Evolutionary conservation across 345 rosid species (phyloP), one percentile per base, ranked within the genome.

Genomic region (Citrus hindsii): DNA sequence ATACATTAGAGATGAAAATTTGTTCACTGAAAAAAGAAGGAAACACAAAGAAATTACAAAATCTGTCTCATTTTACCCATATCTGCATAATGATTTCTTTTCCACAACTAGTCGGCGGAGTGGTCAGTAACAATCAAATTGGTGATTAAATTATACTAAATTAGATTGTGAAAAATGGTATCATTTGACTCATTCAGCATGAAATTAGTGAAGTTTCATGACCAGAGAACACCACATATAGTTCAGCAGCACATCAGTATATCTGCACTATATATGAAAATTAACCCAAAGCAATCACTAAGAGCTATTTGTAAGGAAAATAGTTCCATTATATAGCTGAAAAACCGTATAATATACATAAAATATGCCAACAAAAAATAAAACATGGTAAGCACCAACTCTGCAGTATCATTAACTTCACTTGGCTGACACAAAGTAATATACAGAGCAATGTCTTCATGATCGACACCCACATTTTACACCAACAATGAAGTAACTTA

Each of bases 401-500:
- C 65, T 63, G 64, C 46, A 66, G 66, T 13, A 37, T 64, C 69
- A 53, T 14, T 64, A 33, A 37, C 10, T 6, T 56, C 70, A 42
- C 67, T 76, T 53, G 40, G 37, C 14, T 21, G 48, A 73, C 72
- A 72, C 8, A 28, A 74, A 65, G 14, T 28, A 73, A 53, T 59
- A 73, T 67, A 76, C 69, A 71, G 62, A 13, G 60, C 40, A 75
- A 37, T 58, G 65, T 66, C 55, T 73, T 81, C 72, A 67, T n/a
- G 63, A 21, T 21, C 32, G 58, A 77, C 25, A 69, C 61, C 61
- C 48, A 61, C 70, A 76, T 76, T 48, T 38, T 75, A 75, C 69
- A 72, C 75, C 64, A 51, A 74, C 67, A 80, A 33, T 61, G 55
- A 70, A 74, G 65, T 21, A 40, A 73, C 38, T 77, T 58, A 77